A percentile compares a stretch with the other conserved stretches of the same genome.
Conservation (phyloP, 352 stramenopile species). For the Sclerospora graminicola region DNA sequence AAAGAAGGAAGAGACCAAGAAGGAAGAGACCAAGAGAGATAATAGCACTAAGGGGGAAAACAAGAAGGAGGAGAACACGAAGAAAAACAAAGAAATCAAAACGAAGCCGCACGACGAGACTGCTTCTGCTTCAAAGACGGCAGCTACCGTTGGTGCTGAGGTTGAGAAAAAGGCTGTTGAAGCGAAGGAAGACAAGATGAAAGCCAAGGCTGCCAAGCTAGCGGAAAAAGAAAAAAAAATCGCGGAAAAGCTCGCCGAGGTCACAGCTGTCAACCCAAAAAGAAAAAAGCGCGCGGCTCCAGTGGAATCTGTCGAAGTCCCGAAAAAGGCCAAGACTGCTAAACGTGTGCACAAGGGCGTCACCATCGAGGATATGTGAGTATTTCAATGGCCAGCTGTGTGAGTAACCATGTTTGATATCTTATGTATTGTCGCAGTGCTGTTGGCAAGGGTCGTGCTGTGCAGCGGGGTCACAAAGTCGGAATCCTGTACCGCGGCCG, state of each 20-base stretch:
- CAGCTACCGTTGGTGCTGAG: slow-evolving; percentile 16
- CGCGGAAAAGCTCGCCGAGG: slow-evolving; percentile 40
- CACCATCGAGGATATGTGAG: slow-evolving; percentile 68
- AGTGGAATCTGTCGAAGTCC: slow-evolving; percentile 44
- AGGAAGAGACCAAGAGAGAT: slow-evolving; percentile 16
- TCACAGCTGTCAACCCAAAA: slow-evolving; percentile 23
- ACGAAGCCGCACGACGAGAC: not conserved
- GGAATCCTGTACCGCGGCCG: slow-evolving; percentile 75
- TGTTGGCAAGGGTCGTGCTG: slow-evolving; percentile 55
- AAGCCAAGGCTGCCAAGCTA: slow-evolving; percentile 14
- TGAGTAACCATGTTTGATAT: slow-evolving; percentile 2
- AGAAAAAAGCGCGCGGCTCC: slow-evolving; percentile 63
- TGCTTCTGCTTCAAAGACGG: slow-evolving; percentile 17
- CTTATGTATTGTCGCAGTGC: slow-evolving; percentile 23
- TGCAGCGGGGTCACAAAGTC: slow-evolving; percentile 58
- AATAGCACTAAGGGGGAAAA: slow-evolving; percentile 8
- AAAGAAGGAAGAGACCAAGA: slow-evolving; percentile 25
- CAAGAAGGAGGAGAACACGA: slow-evolving; percentile 19
- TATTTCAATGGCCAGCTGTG: slow-evolving; percentile 3
- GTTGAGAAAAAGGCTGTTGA: slow-evolving; percentile 8
- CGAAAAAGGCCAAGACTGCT: slow-evolving; percentile 67
- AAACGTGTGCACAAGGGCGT: slow-evolving; percentile 66
- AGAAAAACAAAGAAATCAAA: slow-evolving; percentile 12
- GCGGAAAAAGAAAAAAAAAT: slow-evolving; percentile 41
- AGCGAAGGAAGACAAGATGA: slow-evolving; percentile 27